These are phyloP conservation scores for Plectosphaerella plurivora DNA, from an alignment of 2,329 filamentous ascomycete species.

Conservation along the genomic window DNA sequence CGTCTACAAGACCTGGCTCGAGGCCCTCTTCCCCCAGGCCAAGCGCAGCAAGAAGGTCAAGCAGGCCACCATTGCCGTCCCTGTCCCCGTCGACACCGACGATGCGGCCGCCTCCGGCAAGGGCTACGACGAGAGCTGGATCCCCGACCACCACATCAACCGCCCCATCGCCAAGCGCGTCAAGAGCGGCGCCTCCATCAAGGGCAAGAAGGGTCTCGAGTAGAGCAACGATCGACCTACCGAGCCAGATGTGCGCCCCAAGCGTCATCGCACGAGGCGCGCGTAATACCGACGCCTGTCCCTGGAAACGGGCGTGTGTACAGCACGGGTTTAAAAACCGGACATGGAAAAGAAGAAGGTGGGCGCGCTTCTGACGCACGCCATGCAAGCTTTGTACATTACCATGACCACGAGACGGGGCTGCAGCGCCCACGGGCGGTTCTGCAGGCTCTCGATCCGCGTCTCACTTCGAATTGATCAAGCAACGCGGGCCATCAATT, in stretches of 20 bases:
- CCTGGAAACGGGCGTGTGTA: background rate
- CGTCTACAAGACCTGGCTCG: conserved; percentile 98
- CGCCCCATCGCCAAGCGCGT: conserved; percentile 69
- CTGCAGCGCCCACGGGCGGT: no score
- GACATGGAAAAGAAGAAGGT: background rate
- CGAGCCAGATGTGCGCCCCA: background rate
- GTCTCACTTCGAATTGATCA: no score
- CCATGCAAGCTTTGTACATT: conserved; percentile 8
- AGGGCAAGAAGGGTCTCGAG: conserved; percentile 21
- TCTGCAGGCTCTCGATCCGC: no score
- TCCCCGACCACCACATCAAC: conserved; percentile 84
- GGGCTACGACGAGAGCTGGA: conserved; percentile 89
- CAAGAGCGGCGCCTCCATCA: conserved; percentile 51
- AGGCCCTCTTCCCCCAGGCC: conserved; percentile 89
- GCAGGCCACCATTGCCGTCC: conserved; percentile 59
- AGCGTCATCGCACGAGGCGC: conserved; percentile 1
- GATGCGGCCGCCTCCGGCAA: conserved; percentile 67
- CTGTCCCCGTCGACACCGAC: conserved; percentile 66
- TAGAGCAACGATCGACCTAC: conserved; percentile 3
- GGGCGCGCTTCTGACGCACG: no score
- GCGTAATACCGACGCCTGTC: background rate
- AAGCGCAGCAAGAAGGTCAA: conserved; percentile 65
- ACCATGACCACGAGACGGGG: background rate
- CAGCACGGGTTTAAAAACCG: background rate
- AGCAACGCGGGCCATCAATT: no score